phyloP scores from a whole-genome alignment of 495 filamentous ascomycete species.

The Ramalina peruviana region DNA sequence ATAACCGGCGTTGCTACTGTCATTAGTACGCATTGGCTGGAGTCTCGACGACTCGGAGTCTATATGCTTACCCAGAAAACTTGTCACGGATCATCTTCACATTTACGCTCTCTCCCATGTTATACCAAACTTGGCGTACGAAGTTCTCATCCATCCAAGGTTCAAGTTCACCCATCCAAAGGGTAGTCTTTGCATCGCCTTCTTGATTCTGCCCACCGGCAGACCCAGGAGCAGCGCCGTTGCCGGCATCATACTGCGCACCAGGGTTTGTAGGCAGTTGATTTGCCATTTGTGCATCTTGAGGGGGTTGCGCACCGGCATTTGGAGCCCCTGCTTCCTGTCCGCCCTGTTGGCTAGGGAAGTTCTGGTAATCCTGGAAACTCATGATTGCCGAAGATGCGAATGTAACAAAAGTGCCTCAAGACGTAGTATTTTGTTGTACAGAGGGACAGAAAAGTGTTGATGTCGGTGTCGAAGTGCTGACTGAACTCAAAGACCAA shows the following conservation, averaged over 20 bases:
- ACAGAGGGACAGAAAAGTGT: conserved; percentile 7
- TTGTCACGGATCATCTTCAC: conserved; percentile 99
- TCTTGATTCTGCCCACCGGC: conserved; percentile 39
- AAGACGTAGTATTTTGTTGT: background rate
- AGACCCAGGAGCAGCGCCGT: conserved; percentile 31
- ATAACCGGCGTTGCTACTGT: conserved; percentile 88
- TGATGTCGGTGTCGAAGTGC: conserved; percentile 1
- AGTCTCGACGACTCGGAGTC: conserved; percentile 8
- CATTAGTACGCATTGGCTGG: conserved; percentile 21
- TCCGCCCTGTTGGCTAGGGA: conserved; percentile 39
- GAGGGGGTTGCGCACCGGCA: conserved; percentile 33
- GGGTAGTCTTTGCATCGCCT: conserved; percentile 62
- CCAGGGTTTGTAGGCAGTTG: conserved; percentile 35
- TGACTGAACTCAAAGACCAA: conserved; percentile 10
- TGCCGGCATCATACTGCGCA: conserved; percentile 41
- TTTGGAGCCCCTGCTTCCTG: conserved; percentile 40
- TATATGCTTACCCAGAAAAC: conserved; percentile 75
- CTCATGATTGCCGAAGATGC: conserved; percentile 29
- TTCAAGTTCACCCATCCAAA: conserved; percentile 98
- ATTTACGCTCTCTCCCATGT: conserved; percentile 84
- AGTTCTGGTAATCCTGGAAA: conserved; percentile 46
- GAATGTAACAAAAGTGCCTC: conserved; percentile 5
- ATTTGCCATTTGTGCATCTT: conserved; percentile 28
- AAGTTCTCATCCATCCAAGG: conserved; percentile 99
- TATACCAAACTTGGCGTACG: conserved; percentile 84